A percentile compares a stretch with the other conserved stretches of the same genome.
These are phyloP conservation scores for Xylaria sp. DNA, from an alignment of 2,329 filamentous ascomycete genomes.

Conservation along the genomic window DNA sequence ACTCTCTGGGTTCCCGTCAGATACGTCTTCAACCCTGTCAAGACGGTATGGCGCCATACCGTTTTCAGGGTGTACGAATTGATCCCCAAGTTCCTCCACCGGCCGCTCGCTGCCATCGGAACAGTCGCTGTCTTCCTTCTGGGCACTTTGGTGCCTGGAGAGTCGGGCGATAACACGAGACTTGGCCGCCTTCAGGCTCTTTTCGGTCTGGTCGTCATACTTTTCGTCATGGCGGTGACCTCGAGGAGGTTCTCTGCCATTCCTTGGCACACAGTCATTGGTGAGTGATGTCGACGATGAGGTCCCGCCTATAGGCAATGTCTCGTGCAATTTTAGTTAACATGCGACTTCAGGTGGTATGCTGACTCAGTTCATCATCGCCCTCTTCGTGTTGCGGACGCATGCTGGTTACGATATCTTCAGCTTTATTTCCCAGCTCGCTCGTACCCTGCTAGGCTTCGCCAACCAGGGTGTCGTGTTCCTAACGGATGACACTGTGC, in stretches of 20 bases:
- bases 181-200: conserved; percentile 83
- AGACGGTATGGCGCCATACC: conserved; percentile 74
- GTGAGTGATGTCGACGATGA: conserved; percentile 35
- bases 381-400: conserved; percentile 87
- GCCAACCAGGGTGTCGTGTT: conserved; percentile 79
- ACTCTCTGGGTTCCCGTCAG: conserved; percentile 78
- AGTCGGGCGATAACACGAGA: conserved; percentile 79
- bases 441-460: conserved; percentile 79
- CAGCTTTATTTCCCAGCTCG: conserved; percentile 83
- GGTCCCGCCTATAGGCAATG: conserved; percentile 8
- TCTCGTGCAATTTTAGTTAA: conserved; percentile 8
- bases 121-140: conserved; percentile 80
- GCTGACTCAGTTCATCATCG: conserved; percentile 87
- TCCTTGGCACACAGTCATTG: conserved; percentile 84
- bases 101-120: conserved; percentile 69
- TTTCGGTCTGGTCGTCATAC: conserved; percentile 79
- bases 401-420: conserved; percentile 89
- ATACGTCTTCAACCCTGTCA: conserved; percentile 73
- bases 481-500: conserved; percentile 65
- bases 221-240: conserved; percentile 74
- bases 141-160: conserved; percentile 78
- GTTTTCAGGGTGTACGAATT: conserved; percentile 66
- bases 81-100: conserved; percentile 74
- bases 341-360: conserved; percentile 68
- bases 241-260: conserved; percentile 74